Base-by-base conservation (phyloP, 202 grass and related monocot species). In the Bolboschoenoplectus hybrid region DNA sequence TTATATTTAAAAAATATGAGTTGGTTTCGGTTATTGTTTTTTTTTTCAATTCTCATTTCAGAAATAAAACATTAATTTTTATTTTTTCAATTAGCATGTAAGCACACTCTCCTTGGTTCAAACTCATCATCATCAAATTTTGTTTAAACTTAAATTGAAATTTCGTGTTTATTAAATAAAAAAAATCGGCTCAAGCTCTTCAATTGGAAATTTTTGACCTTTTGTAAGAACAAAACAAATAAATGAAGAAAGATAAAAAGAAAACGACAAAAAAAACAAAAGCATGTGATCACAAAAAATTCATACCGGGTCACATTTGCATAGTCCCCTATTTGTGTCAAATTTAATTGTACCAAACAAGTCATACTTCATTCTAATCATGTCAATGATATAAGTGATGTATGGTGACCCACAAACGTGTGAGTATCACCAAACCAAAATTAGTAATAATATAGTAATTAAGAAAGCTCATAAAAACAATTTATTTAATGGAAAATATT, bases 351-450 rank as follows among this genome's bases (percentile, higher is more conserved):
- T 78, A 6, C 74, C 32, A 39, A 39, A 44, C 8, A 57, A 44
- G 76, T 80, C 76, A 61, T 61, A 83, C 62, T 52, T 83, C 62
- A 64, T 83, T 68, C 44, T 52, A 83, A 83, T 83, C 81, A 84
- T 84, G 67, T 69, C 82, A 84, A 84, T 84, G 82, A 84, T 72
- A 20, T 11, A 41, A 38, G 36, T 67, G 45, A 69, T 72, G 49
- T 58, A 72, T 1, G 50, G 50, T 66, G 82, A 72, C 82, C 82
- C 82, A 68, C 51, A 41, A 80, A 71, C 36, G n/a, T 2, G 3
- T 13, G 32, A 43, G 65, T 20, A 55, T 9, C 44, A 82, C 81
- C 81, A 82, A 82, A 52, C 46, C 61, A 66, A 65, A 26, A 63
- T 50, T 51, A 16, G 19, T 43, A 61, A 45, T 13, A 52, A 10